Conservation (phyloP, 2,329 filamentous ascomycete species). For the Escovopsis sp. region DNA sequence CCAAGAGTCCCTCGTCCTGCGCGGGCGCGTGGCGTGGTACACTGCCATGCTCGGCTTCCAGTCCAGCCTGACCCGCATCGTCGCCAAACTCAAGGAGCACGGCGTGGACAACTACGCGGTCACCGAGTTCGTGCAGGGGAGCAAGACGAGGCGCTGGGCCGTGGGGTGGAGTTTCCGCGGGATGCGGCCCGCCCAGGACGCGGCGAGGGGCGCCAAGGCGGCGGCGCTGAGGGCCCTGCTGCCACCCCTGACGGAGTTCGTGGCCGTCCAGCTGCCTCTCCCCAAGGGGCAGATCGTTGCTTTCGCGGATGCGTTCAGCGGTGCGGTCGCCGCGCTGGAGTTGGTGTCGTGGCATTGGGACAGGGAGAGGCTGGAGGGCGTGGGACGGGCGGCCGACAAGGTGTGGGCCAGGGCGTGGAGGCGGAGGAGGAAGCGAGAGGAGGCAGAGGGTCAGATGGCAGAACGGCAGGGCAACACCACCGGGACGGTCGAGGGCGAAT, state of each 20-base stretch:
- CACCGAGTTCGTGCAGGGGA: conserved; percentile 63
- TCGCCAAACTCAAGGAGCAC: conserved; percentile 42
- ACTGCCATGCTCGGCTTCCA: conserved; percentile 81
- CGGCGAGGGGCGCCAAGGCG: conserved; percentile 30
- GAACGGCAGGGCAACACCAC: conserved; percentile 2
- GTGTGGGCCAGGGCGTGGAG: conserved; percentile 69
- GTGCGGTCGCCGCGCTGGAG: conserved; percentile 39
- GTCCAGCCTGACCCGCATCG: conserved; percentile 46
- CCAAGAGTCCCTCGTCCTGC: conserved; percentile 47
- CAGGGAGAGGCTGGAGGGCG: conserved; percentile 33
- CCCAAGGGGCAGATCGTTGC: conserved; percentile 19
- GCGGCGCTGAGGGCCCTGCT: conserved; percentile 26
- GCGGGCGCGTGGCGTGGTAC: conserved; percentile 64
- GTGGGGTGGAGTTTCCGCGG: conserved; percentile 73
- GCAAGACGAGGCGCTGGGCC: conserved; percentile 70
- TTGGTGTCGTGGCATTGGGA: conserved; percentile 52
- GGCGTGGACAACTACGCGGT: conserved; percentile 67
- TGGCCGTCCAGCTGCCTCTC: conserved; percentile 30
- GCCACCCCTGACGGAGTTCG: conserved; percentile 26
- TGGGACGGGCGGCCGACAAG: conserved; percentile 51
- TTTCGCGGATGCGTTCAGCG: conserved; percentile 22
- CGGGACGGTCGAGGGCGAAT: conserved; percentile 12
- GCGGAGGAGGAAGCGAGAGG: conserved; percentile 39
- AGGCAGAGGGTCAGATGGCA: conserved; percentile 22
- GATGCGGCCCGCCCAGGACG: conserved; percentile 41